Conservation (phyloP, 2,329 filamentous ascomycete genomes). For the Laburnicola sp. region DNA sequence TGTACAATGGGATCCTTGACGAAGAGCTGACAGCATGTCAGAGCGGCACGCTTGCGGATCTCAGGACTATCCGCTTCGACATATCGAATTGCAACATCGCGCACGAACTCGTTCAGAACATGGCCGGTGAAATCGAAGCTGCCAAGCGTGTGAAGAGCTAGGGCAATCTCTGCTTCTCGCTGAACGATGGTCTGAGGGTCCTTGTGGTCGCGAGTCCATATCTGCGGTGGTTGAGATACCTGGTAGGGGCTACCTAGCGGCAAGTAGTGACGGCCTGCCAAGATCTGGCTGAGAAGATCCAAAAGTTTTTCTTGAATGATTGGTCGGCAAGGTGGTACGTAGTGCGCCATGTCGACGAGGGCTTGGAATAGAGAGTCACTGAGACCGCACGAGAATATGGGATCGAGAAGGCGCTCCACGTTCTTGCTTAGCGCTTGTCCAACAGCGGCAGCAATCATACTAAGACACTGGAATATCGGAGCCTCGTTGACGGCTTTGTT, state of each 20-base stretch:
- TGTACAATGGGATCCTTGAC: slow-evolving; percentile 96
- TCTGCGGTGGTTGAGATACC: slow-evolving; percentile 76
- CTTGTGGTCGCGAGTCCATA: slow-evolving; percentile 84
- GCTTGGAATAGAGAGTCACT: slow-evolving; percentile 94
- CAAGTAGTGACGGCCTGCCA: slow-evolving; percentile 90
- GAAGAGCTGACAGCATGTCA: slow-evolving; percentile 98
- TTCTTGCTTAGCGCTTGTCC: slow-evolving; percentile 98
- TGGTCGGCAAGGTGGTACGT: slow-evolving; percentile 90
- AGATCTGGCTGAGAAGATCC: slow-evolving; percentile 90
- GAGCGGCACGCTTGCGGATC: slow-evolving; percentile 88
- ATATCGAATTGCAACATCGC: slow-evolving; percentile 96
- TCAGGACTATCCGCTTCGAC: slow-evolving; percentile 94
- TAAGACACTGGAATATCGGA: slow-evolving; percentile 96
- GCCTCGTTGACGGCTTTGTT: slow-evolving; percentile 63
- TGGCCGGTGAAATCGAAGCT: slow-evolving; percentile 92
- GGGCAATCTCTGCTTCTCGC: slow-evolving; percentile 82
- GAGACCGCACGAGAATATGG: slow-evolving; percentile 94
- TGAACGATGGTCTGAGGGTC: slow-evolving; percentile 79
- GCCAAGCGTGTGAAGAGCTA: slow-evolving; percentile 92
- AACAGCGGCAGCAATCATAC: slow-evolving; percentile 90
- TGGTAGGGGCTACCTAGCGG: slow-evolving; percentile 90
- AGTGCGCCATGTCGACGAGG: slow-evolving; percentile 97
- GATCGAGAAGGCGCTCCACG: slow-evolving; percentile 91
- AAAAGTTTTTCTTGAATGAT: slow-evolving; percentile 92
- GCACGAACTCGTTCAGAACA: slow-evolving; percentile 96